Conservation (phyloP, 1,284 basidiomycete species). For the Meira miltonrushii region DNA sequence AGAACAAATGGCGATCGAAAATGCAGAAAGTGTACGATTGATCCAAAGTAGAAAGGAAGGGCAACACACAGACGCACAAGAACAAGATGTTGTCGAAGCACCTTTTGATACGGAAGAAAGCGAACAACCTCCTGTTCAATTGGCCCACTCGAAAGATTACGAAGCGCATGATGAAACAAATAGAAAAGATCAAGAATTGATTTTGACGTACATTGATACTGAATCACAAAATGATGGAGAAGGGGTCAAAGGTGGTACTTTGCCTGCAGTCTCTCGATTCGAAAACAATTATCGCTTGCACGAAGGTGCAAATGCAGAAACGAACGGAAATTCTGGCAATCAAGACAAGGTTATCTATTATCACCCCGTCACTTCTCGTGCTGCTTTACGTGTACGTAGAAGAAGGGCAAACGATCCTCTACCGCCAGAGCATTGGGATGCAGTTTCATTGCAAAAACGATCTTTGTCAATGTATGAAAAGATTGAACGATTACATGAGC, state of each 20-base stretch:
- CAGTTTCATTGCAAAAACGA: constrained; percentile 3
- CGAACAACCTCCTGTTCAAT: not conserved
- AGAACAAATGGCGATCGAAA: not conserved
- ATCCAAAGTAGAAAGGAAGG: constrained; percentile 8
- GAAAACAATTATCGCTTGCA: not conserved
- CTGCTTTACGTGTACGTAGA: constrained; percentile 2
- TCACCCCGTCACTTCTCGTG: constrained; percentile 1
- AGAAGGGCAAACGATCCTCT: constrained; percentile 9
- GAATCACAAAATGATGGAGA: not conserved
- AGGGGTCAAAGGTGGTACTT: not conserved
- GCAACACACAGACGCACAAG: not conserved
- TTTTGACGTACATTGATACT: constrained; percentile 1
- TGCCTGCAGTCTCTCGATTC: not conserved
- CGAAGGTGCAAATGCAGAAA: not conserved
- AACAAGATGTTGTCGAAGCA: not conserved
- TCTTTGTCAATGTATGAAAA: constrained; percentile 4
- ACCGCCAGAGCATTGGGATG: constrained; percentile 10
- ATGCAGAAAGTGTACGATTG: not conserved
- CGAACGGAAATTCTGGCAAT: not conserved
- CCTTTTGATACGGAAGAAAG: constrained; percentile 2
- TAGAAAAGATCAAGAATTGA: constrained; percentile 7
- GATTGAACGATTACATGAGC: constrained; percentile 9
- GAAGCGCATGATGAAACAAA: constrained; percentile 5
- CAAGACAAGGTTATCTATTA: constrained; percentile 3
- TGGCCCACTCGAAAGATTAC: constrained; percentile 4